Base-by-base conservation (phyloP, 1,139 yeast species). In the Suzukiozyma palmioleophila region DNA sequence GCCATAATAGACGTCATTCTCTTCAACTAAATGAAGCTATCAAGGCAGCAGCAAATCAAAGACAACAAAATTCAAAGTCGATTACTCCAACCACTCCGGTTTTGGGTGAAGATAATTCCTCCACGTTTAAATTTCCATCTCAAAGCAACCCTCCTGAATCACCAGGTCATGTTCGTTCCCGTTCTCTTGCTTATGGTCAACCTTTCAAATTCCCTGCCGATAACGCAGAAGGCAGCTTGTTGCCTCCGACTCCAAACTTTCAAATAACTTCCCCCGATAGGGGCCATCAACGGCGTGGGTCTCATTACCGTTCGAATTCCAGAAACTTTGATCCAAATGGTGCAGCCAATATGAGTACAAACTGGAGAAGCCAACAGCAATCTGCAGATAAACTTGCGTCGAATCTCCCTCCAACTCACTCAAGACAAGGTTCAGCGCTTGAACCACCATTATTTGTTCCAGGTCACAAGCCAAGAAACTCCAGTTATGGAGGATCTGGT, bases 11-110 rank as follows among this genome's bases (percentile, higher is more conserved):
- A 65, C 79, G 98, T 60, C 98, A 92, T 57, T 89, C 97, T 0
- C 67, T 92, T 45, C 97, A 96, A 2, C 70, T 92, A 43, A 84
- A 84, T 43, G 98, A 92, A 61, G 98, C 98, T n/a, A 90, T 87
- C 53, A 83, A 84, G 51, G 97, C 97, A 3, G 98, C 98, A 12
- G 96, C 96, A 8, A 80, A 79, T 53, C 76, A 70, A 47, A 90
- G 89, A 37, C 96, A 88, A 60, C 59, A 60, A 25, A 70, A 69
- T 44, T 56, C 66, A 47, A 52, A 60, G 26, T 56, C 70, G 2
- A 56, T 65, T 39, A 62, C 75, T 36, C 71, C 75, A 38, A 49
- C 69, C 14, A 52, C 60, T 15, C 52, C 61, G 4, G 32, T 32
- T 34, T 40, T 8, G 36, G 45, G 45, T 5, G 45, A 50, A 32